Base-by-base conservation (phyloP, 2,329 filamentous ascomycete genomes). In the Aspergillus persii region DNA sequence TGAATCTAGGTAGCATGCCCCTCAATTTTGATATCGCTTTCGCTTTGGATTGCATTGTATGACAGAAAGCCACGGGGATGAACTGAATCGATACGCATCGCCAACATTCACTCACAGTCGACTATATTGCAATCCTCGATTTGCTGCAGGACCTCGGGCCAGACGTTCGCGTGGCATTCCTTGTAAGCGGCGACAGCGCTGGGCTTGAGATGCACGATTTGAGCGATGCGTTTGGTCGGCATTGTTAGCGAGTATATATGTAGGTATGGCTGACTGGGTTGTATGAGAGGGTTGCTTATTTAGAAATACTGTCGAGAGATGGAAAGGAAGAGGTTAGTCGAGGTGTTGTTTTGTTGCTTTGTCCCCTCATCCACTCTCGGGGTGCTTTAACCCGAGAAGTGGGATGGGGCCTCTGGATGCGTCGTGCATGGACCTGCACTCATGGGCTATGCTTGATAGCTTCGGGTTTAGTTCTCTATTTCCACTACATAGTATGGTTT, bases 141-240 rank as follows among this genome's bases (percentile, higher is more conserved):
- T 76, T 92, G 88, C 72, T 86, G 82, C 36, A 91, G 76, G 1
- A 95, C 89, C 66, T 90, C 88, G 5, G 89, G 89, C 90, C 90
- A 94, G 0, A 92, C 89, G 4, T 81, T 82, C 6, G 85, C 86
- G 70, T 93, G 90, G 62, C 85, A 87, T 67, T 87, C 82, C 73
- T 91, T 92, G 78, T 93, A 94, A 64, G 86, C 83, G 26, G 83
- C 82, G 12, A 89, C 77, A 61, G 79, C 83, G 63, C 89, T 85
- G 11, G 86, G 85, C 75, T 87, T 89, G 57, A 94, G 82, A 70
- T 86, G 87, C 56, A 93, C 82, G 64, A 91, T 88, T 74, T 92
- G 90, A 44, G 83, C 89, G 66, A 92, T 83, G 60, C 89, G 67
- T 36, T 68, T 69, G 47, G 65, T 58, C 31, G 67, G 64, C 62